Conservation (phyloP, 441 rosid genomes). For the Mallotus japonicus region DNA sequence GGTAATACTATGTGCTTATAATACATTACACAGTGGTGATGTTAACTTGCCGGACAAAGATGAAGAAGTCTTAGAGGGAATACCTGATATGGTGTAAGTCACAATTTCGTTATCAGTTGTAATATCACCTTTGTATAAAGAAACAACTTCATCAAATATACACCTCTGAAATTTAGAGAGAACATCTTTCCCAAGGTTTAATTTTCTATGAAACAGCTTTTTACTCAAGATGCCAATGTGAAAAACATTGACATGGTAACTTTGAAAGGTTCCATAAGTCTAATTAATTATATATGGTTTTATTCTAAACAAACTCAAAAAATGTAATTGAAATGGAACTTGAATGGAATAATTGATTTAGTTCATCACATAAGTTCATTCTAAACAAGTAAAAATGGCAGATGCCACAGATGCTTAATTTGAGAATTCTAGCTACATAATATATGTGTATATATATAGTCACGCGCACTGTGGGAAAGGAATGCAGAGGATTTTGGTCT, state of each 20-base stretch:
- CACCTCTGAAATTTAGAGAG: conserved; percentile 13
- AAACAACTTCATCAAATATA: conserved; percentile 23
- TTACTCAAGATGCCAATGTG: neutral
- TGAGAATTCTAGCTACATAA: neutral
- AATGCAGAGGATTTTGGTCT: no score
- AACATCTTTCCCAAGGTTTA: neutral
- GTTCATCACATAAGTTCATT: no score
- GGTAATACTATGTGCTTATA: neutral
- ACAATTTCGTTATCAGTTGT: conserved; percentile 18
- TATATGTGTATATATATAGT: neutral
- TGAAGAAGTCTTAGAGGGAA: neutral
- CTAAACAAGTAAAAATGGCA: no score
- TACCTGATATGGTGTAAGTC: neutral
- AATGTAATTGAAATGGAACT: no score
- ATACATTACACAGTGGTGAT: neutral
- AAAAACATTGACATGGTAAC: neutral
- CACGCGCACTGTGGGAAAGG: no score
- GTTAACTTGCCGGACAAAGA: neutral
- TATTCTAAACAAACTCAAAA: neutral
- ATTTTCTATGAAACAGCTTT: neutral
- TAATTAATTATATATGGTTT: neutral
- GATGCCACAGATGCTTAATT: neutral
- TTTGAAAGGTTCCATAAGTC: neutral
- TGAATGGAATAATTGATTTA: no score
- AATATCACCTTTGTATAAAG: conserved; percentile 16